Evolutionary conservation across 352 stramenopile species (phyloP), one percentile per base, ranked within the genome.

Genomic region (Globisporangium uncinulatum): DNA sequence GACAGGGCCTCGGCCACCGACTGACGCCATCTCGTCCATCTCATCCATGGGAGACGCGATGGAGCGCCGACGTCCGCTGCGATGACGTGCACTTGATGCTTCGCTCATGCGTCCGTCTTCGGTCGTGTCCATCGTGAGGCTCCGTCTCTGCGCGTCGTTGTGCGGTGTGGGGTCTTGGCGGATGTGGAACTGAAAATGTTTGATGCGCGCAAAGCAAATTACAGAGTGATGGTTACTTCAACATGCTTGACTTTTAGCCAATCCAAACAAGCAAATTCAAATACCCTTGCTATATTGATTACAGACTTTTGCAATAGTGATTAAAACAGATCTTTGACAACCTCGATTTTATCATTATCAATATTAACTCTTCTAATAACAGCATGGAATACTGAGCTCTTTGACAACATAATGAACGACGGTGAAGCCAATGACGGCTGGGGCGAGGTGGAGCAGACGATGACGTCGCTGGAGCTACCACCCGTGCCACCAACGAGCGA

Each of bases 81-180:
- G 69, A 24, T 79, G 77, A 14, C 71, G 63, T 29, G 76, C 73
- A 57, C 78, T 91, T 34, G 81, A 89, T 2, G 78, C 83, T 56
- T 92, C 82, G 61, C 79, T 90, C 74, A 87, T 87, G n/a, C 66
- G 66, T 15, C 71, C 71, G 46, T 86, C 77, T 57, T 86, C 74
- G 14, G 84, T 76, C 74, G 76, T 78, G 53, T 66, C 55, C 42
- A 51, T 58, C 14, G 14, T 29, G 39, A 31, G 20, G 17, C 19
- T 39, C 36, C 13, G 44, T 29, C n/a, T 39, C 34, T 6, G 11
- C 15, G 34, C 6, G 34, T 39, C 34, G 34, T 39, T 39, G 34
- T 13, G 34, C 34, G 34, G 2, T 39, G 34, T 13, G 6, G 34
- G 7, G 34, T 39, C 34, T 13, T 39, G 37, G 15, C 34, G 47